Conservation (phyloP, 2,329 filamentous ascomycete species). For the Diplocarpon mali region DNA sequence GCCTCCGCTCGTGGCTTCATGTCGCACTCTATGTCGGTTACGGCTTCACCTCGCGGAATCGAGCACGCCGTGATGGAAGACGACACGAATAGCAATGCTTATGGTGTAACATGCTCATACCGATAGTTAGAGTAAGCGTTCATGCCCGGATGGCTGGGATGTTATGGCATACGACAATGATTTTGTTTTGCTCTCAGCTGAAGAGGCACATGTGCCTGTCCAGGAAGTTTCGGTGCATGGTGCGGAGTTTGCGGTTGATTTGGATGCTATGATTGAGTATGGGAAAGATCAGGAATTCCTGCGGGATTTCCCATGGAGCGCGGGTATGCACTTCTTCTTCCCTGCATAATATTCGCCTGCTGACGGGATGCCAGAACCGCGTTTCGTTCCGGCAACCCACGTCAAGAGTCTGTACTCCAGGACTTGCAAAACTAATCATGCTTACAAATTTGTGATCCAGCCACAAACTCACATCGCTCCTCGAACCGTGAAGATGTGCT, state of each 20-base stretch:
- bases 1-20: not conserved
- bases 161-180: not conserved
- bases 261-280: not conserved
- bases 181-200: not conserved
- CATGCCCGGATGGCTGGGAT: constrained; percentile 4
- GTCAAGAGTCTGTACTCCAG: not conserved
- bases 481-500: constrained; percentile 4
- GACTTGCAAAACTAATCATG: constrained; percentile 4
- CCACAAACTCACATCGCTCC: not conserved
- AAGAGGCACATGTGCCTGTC: not conserved
- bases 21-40: not conserved
- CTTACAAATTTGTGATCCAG: constrained; percentile 1
- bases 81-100: constrained; percentile 1
- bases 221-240: not conserved
- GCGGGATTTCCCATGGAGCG: constrained; percentile 1
- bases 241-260: not conserved
- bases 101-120: not conserved
- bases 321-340: constrained; percentile 1
- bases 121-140: not conserved
- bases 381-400: constrained; percentile 2
- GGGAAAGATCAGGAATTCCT: not conserved
- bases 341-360: not conserved
- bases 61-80: constrained; percentile 4
- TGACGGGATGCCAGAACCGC: constrained; percentile 4
- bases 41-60: not conserved